Evolutionary conservation across 1,284 basidiomycete genomes (phyloP).

Genomic region (Melampsora americana): DNA sequence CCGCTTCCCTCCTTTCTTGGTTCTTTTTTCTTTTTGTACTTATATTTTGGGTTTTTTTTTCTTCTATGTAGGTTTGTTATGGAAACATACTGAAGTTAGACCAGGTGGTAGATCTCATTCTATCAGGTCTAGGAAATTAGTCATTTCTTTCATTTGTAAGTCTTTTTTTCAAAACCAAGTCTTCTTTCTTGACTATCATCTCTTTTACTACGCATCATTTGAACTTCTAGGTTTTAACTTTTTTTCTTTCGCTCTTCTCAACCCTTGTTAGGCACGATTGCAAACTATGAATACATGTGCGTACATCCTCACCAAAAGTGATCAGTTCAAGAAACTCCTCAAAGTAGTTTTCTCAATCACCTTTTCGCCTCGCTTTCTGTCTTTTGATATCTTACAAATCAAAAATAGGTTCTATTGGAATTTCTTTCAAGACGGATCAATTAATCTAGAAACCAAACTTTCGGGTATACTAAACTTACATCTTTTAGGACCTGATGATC

Average conservation of each 20-base stretch:
- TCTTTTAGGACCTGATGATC: constrained; percentile 56
- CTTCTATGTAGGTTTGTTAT: constrained; percentile 29
- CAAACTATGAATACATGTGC: constrained; percentile 42
- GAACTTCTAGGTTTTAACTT: too few relatives aligned
- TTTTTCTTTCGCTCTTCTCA: neutral
- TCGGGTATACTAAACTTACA: constrained; percentile 68
- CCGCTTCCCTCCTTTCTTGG: constrained; percentile 50
- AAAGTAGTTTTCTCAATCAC: too few relatives aligned
- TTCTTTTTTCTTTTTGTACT: constrained; percentile 71
- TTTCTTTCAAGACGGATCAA: constrained; percentile 40
- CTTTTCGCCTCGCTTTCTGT: neutral
- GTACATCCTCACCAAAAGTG: constrained; percentile 57
- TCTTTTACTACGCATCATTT: too few relatives aligned
- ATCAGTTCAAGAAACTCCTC: too few relatives aligned
- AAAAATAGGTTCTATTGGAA: constrained; percentile 39
- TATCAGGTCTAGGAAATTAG: constrained; percentile 73
- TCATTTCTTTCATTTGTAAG: constrained; percentile 79
- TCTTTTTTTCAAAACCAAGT: neutral
- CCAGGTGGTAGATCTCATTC: constrained; percentile 71
- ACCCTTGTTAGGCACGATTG: constrained; percentile 17
- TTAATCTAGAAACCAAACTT: constrained; percentile 31
- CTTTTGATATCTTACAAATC: neutral
- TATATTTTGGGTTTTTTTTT: too few relatives aligned
- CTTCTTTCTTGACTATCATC: too few relatives aligned
- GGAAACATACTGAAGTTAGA: constrained; percentile 73